Base-by-base conservation (phyloP, 768 basidiomycete genomes). In the Rhodotorula diobovata region DNA sequence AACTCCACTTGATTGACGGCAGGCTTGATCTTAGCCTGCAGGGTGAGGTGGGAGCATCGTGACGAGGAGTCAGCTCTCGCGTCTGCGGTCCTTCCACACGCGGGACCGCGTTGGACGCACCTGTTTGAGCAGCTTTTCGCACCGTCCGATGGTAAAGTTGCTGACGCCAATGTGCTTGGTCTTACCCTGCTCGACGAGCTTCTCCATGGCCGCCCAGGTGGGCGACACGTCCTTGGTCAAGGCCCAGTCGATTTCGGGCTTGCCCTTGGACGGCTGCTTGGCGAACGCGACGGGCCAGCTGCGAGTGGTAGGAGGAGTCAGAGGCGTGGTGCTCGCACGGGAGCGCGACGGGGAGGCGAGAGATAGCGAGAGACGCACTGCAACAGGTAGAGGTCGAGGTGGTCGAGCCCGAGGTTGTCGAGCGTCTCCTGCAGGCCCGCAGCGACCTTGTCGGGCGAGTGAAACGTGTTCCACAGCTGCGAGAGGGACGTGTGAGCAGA, bases 341-440 rank as follows among this genome's bases (percentile, higher is more conserved):
- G 20, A 46, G n/a, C 46, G 46, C 23, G 48, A 32, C 1, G 20
- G 21, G 23, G 48, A 34, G 14, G 14, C n/a, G 25, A 30, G 35
- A 23, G 8, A 35, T 12, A 30, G 46, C 7, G 23, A 4, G 5
- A 45, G 45, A 51, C 65, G 58, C 56, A 71, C 50, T 91, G 90
- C 62, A 92, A 78, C 87, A 89, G 83, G 78, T 91, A 93, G 32
- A 92, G 83, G 78, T 93, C 92, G 50, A 94, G 82, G 78, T 93
- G 92, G 61, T 87, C 84, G 23, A 86, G 78, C 7, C 88, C 88
- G 57, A 93, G 85, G 77, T 89, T 87, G 59, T 79, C 77, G 21
- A 94, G 84, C 21, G 90, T 90, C 80, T 87, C 85, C 62, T 93
- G 86, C 60, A 93, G 86, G 76, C 87, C 88, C 56, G 84, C 85